These are phyloP conservation scores for Austroboletus niveus DNA, from an alignment of 1,284 basidiomycete species.

Conservation along the genomic window DNA sequence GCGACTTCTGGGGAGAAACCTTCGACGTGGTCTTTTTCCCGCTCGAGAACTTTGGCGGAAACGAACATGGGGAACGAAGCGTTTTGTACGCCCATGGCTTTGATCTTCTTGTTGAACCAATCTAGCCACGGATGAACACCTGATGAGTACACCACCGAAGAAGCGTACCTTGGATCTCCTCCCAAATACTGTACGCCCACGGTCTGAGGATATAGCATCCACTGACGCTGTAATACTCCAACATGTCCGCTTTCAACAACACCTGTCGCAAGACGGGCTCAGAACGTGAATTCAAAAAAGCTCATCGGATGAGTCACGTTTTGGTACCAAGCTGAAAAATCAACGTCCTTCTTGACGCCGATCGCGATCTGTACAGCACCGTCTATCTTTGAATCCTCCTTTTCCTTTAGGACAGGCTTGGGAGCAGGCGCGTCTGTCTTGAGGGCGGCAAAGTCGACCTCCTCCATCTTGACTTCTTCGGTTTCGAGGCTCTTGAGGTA, in stretches of 20 bases:
- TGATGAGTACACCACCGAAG: slow-evolving; percentile 38
- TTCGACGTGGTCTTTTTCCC: slow-evolving; percentile 98
- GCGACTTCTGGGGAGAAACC: slow-evolving; percentile 99
- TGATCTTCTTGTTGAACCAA: slow-evolving; percentile 93
- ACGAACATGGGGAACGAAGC: slow-evolving; percentile 99
- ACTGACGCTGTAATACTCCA: slow-evolving; percentile 98
- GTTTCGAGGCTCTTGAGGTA: slow-evolving; percentile 75
- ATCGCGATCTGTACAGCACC: slow-evolving; percentile 90
- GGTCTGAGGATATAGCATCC: slow-evolving; percentile 99
- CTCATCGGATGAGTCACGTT: slow-evolving; percentile 54
- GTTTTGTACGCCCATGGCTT: slow-evolving; percentile 94
- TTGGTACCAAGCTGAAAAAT: slow-evolving; percentile 94
- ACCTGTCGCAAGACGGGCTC: slow-evolving; percentile 52
- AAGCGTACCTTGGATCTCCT: slow-evolving; percentile 81
- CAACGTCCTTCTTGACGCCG: slow-evolving; percentile 92
- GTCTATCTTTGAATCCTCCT: slow-evolving; percentile 79
- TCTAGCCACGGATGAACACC: slow-evolving; percentile 40
- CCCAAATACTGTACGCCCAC: slow-evolving; percentile 98
- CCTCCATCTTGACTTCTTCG: slow-evolving; percentile 58
- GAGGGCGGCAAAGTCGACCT: slow-evolving; percentile 72
- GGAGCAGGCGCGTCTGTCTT: slow-evolving; percentile 46
- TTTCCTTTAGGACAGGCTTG: slow-evolving; percentile 54
- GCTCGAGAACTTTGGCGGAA: slow-evolving; percentile 88
- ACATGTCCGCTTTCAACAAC: slow-evolving; percentile 97
- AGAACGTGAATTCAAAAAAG: not conserved